Evolutionary conservation across 768 basidiomycete genomes (phyloP).

Genomic region (Dacryopinax spathularia): DNA sequence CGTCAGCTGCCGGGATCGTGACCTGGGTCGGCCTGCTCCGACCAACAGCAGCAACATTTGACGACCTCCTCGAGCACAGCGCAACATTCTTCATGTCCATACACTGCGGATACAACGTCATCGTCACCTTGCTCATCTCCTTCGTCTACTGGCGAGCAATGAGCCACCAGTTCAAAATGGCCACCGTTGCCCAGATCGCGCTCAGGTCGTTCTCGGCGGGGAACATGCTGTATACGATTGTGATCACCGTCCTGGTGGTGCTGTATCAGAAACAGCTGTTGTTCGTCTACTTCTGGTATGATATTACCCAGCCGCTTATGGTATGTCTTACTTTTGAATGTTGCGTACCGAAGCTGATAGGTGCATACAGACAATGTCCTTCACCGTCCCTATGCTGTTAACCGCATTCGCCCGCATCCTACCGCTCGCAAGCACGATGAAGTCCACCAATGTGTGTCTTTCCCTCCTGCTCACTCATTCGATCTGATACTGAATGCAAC

Average conservation of each 20-base stretch:
- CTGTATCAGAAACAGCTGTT: slow-evolving; percentile 1
- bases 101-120: not conserved
- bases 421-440: not conserved
- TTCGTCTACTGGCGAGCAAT: slow-evolving; percentile 3
- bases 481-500: not conserved
- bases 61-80: slow-evolving; percentile 1
- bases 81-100: slow-evolving; percentile 3
- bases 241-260: not conserved
- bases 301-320: slow-evolving; percentile 3
- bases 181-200: not conserved
- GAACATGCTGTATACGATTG: not conserved
- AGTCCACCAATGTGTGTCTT: not conserved
- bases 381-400: not conserved
- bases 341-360: not conserved
- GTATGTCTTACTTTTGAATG: not conserved
- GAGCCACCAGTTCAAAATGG: slow-evolving; percentile 2
- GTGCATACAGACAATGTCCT: not conserved
- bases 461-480: not conserved
- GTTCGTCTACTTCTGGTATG: slow-evolving; percentile 1
- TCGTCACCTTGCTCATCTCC: slow-evolving; percentile 1
- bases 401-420: not conserved
- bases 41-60: not conserved
- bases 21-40: not conserved
- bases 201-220: not conserved
- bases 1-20: not conserved